phyloP scores from a whole-genome alignment of 495 filamentous ascomycete species.

The Penicillium chermesinum region DNA sequence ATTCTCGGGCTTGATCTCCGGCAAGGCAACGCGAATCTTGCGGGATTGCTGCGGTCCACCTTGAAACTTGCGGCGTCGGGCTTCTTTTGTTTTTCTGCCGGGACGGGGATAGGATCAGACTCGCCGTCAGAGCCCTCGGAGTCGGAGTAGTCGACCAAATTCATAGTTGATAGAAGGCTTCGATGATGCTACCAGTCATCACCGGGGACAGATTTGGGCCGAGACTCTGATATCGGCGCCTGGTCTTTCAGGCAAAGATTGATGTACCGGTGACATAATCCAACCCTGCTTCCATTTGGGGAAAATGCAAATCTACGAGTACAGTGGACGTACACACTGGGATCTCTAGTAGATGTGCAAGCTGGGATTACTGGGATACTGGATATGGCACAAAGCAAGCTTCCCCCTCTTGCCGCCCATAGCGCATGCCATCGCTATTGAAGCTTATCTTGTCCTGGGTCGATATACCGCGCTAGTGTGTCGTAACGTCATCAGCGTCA shows the following conservation, averaged over 20 bases:
- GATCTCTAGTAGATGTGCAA: too few species aligned
- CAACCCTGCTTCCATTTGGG: too few species aligned
- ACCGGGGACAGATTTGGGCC: not conserved
- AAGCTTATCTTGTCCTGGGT: conserved; percentile 1
- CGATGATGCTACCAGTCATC: not conserved
- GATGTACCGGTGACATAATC: not conserved
- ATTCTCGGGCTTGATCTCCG: conserved; percentile 42
- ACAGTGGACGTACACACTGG: too few species aligned
- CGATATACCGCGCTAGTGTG: conserved; percentile 5
- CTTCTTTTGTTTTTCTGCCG: conserved; percentile 36
- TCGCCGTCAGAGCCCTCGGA: conserved; percentile 73
- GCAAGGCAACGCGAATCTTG: conserved; percentile 77
- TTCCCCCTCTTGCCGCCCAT: not conserved
- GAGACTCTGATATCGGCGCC: not conserved
- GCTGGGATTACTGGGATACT: too few species aligned
- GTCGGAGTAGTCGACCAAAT: conserved; percentile 76
- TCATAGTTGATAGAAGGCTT: conserved; percentile 46
- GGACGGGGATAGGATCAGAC: conserved; percentile 21
- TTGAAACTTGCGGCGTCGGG: conserved; percentile 52
- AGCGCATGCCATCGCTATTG: conserved; percentile 1
- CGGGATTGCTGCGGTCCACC: conserved; percentile 69
- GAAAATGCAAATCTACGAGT: too few species aligned
- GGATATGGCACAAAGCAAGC: not conserved
- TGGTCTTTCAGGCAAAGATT: not conserved
- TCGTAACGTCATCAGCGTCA: conserved; percentile 25